Base-by-base conservation (phyloP, 2,329 filamentous ascomycete genomes). In the Neonectria sp. region DNA sequence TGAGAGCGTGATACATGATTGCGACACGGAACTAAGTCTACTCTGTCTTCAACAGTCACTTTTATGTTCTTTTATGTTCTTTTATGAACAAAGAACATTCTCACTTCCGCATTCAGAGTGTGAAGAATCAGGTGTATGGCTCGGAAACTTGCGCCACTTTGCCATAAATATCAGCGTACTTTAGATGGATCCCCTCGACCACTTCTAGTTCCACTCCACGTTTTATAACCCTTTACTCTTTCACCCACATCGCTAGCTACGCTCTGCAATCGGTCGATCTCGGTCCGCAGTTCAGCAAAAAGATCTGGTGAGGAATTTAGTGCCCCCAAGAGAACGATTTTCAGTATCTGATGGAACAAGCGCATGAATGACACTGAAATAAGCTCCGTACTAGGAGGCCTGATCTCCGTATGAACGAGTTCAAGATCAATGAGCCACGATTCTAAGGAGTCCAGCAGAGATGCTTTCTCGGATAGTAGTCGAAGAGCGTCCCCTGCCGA, bases 321-420 rank as follows among this genome's bases (percentile, higher is more conserved):
- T 60, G 72, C 65, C 5, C 80, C 79, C 24, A 82, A 46, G 12
- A 83, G 70, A 68, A 82, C 60, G 17, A 82, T 71, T 67, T 74
- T 80, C 15, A 83, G 59, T 62, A 79, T 75, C 29, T 65, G 69
- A 71, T 79, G 75, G 17, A 83, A 81, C 31, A 79, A 65, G 8
- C 76, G 80, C 68, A 82, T 33, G 60, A 83, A 83, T 63, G 65
- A 74, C 17, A 80, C 66, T 35, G 79, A 76, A 27, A 82, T 61
- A 35, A 60, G 72, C 75, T 79, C 75, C 6, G 61, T 59, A 55
- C 68, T 63, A 25, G 55, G 57, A 68, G 60, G 55, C 60, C 57
- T 52, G 31, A 63, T 73, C 9, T 75, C 61, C 13, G 27, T 55
- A 2, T 73, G 73, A 48, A 71, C 37, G 37, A 62, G 13, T 57